Evolutionary conservation across 352 stramenopile genomes (phyloP), one percentile per base, ranked within the genome.

Genomic region (Saprolegnia parasitica): DNA sequence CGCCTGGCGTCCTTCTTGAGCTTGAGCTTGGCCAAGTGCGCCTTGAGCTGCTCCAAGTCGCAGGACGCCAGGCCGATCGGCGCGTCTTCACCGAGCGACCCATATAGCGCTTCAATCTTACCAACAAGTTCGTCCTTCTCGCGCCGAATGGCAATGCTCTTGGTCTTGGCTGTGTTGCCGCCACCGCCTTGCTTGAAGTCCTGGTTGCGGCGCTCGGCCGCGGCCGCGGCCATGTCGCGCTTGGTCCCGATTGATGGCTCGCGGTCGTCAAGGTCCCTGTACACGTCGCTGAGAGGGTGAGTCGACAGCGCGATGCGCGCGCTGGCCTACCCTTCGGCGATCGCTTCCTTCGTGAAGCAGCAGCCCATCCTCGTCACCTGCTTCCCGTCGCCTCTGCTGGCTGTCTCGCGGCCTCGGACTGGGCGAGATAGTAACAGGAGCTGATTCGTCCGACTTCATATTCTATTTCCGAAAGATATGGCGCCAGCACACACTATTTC

Each of bases 61-160:
- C 84, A 93, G 15, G 84, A 89, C 24, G 80, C 80, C 60, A 96
- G 78, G 0, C 87, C 87, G 60, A 96, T 93, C 16, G 87, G 86
- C 61, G 85, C 78, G 42, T 96, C 87, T 50, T 85, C 81, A 6
- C 85, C 84, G 62, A 93, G 73, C 54, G 68, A 78, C n/a, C 78
- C 79, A 77, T 96, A 96, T 37, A 78, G 71, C 67, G 89, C 90
- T 70, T 86, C 84, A 62, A 96, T 86, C 65, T 77, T 87, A n/a
- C 83, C 86, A 5, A 96, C 72, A 16, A 96, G 75, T 21, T 95
- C 87, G 56, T 95, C 87, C 70, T 95, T 95, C 50, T 91, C 80
- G 35, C 86, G 86, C 13, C 87, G 84, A 35, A 89, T 66, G 1
- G 76, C 76, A 54, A 94, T 76, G 18, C 72, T 79, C 49, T 80